phyloP scores from a whole-genome alignment of 2,329 filamentous ascomycete genomes.

The Penicillium janthinellum region DNA sequence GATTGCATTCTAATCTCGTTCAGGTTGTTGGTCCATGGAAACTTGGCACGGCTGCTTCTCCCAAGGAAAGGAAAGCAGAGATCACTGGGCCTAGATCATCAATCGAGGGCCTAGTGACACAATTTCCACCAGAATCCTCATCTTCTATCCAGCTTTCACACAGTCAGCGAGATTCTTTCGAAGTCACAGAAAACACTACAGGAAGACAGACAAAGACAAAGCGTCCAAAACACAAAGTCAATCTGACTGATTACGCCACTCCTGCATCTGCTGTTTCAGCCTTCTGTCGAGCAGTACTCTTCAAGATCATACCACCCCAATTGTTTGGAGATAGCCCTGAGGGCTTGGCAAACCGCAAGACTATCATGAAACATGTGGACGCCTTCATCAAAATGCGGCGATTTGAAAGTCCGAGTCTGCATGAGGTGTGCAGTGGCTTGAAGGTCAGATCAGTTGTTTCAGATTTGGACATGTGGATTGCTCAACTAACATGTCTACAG shows the following conservation, averaged over 20 bases:
- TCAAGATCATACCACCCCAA: slow-evolving; percentile 69
- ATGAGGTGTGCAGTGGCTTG: slow-evolving; percentile 74
- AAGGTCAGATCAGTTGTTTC: slow-evolving; percentile 56
- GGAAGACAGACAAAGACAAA: neutral
- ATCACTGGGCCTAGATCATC: slow-evolving; percentile 15
- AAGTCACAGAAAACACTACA: neutral
- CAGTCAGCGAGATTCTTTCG: neutral
- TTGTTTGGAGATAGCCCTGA: slow-evolving; percentile 69
- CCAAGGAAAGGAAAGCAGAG: neutral
- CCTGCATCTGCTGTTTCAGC: slow-evolving; percentile 72
- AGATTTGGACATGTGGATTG: neutral
- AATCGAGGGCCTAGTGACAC: slow-evolving; percentile 29
- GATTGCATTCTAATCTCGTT: slow-evolving; percentile 3
- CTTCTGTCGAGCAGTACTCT: slow-evolving; percentile 78
- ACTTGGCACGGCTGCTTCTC: slow-evolving; percentile 17
- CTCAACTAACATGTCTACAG: slow-evolving; percentile 45
- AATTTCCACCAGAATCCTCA: slow-evolving; percentile 23
- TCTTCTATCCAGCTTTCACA: neutral
- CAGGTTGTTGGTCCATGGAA: slow-evolving; percentile 29
- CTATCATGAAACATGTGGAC: slow-evolving; percentile 70
- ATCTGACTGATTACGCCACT: slow-evolving; percentile 69
- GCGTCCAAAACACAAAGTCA: slow-evolving; percentile 26
- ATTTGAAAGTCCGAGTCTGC: slow-evolving; percentile 78
- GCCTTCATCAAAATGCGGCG: slow-evolving; percentile 74
- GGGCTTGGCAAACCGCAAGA: slow-evolving; percentile 60